Conservation (phyloP, 2,329 filamentous ascomycete species). For the Ilyonectria mors-panacis region DNA sequence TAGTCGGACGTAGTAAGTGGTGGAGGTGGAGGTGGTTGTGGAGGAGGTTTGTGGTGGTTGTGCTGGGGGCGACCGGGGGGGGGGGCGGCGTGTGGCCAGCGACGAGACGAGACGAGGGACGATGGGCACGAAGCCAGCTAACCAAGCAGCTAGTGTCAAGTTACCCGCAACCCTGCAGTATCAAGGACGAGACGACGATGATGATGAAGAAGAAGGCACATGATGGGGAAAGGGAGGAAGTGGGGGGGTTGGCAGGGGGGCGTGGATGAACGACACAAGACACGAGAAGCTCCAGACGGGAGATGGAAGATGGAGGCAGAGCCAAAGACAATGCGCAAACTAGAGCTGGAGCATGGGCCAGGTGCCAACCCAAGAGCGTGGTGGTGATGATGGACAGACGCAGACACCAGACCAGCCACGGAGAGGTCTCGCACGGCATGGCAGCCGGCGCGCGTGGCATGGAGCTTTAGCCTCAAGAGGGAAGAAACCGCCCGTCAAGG, state of each 20-base stretch:
- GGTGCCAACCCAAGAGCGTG: conserved; percentile 37
- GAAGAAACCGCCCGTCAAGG: conserved; percentile 40
- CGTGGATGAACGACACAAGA: conserved; percentile 22
- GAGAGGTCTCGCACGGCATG: conserved; percentile 18
- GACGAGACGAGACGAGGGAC: conserved; percentile 30
- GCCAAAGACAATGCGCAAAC: conserved; percentile 27
- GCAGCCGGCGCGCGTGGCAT: conserved; percentile 35
- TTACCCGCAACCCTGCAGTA: conserved; percentile 45
- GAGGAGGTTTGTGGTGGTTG: conserved; percentile 38
- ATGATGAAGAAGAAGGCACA: conserved; percentile 41
- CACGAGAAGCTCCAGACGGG: conserved; percentile 17
- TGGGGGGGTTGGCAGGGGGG: conserved; percentile 26
- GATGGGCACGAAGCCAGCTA: conserved; percentile 29
- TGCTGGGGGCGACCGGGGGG: conserved; percentile 34
- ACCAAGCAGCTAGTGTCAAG: conserved; percentile 44
- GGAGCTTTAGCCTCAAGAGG: conserved; percentile 36
- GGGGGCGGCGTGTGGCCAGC: conserved; percentile 37
- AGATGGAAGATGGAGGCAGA: conserved; percentile 35
- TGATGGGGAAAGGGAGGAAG: conserved; percentile 37
- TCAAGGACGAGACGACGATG: conserved; percentile 36
- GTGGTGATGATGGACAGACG: conserved; percentile 37
- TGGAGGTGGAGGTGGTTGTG: conserved; percentile 42
- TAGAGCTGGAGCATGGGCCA: conserved; percentile 41
- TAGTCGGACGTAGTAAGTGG: conserved; percentile 35
- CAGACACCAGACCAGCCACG: background rate